Evolutionary conservation across 345 rosid species (phyloP), one percentile per base, ranked within the genome.

Genomic region (Populus ilicifolia): DNA sequence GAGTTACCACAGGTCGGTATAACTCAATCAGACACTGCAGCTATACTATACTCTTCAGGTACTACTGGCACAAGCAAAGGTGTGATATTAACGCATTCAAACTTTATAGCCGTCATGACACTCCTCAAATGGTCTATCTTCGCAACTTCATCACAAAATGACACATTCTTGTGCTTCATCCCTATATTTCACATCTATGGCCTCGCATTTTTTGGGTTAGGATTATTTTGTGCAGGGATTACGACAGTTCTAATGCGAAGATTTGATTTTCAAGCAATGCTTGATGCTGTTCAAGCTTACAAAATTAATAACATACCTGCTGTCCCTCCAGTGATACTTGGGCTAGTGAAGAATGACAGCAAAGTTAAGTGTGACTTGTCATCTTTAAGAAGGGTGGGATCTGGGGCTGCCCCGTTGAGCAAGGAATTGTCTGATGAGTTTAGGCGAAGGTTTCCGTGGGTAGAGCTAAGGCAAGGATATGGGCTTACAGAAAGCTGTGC

Each of bases 61-160:
- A 90, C 94, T 17, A 86, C 92, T 0, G 92, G 94, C 13, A 78
- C 79, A 12, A 90, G 91, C 80, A 90, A 90, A 76, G 94, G 94
- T 2, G 91, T 90, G 27, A 52, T 90, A 41, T 64, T 89, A 50
- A 88, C 91, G 0, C 94, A 89, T 71, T 72, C 84, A 5, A 90
- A 90, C 67, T 89, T 90, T 69, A 79, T 90, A 71, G 48, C 90
- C 23, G 56, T 80, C 21, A 64, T 79, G 71, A 67, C 84, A 13
- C 76, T 89, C 3, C 50, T 89, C 6, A 88, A 71, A 72, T 91
- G 95, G 95, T 65, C 85, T 3, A 84, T 86, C 41, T 27, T 85
- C 8, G 81, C 27, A 41, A 38, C 82, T 30, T 81, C 88, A 1
- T 79, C 91, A 3, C 77, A 83, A 62, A 54, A 86, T 38, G 90